Conservation (phyloP, 805 yeast species). For the Candida piceae region DNA sequence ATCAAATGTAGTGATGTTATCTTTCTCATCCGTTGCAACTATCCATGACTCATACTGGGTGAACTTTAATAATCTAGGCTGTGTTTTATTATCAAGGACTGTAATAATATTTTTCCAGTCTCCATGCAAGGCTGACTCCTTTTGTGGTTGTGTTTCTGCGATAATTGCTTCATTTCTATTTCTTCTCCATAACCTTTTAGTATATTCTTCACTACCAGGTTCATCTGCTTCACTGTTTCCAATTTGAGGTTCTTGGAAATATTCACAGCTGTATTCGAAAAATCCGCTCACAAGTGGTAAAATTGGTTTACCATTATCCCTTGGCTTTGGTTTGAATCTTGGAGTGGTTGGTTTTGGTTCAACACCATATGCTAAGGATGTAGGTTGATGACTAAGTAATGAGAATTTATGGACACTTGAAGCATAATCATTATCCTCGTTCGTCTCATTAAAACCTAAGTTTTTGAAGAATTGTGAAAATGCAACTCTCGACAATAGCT, state of each 20-base stretch:
- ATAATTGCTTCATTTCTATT: slow-evolving; percentile 84
- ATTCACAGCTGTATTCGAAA: slow-evolving; percentile 76
- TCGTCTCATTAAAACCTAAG: slow-evolving; percentile 19
- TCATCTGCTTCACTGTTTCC: slow-evolving; percentile 79
- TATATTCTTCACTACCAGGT: slow-evolving; percentile 84
- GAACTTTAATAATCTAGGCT: slow-evolving; percentile 73
- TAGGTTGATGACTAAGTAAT: slow-evolving; percentile 23
- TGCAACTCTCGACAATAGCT: slow-evolving; percentile 15
- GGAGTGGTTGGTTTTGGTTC: slow-evolving; percentile 56
- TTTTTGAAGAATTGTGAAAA: slow-evolving; percentile 18
- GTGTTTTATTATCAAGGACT: slow-evolving; percentile 65
- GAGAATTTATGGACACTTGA: slow-evolving; percentile 21
- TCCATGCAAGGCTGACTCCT: slow-evolving; percentile 74
- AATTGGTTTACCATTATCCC: slow-evolving; percentile 33
- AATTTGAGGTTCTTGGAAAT: slow-evolving; percentile 95
- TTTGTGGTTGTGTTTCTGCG: slow-evolving; percentile 85
- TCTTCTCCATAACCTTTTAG: slow-evolving; percentile 81
- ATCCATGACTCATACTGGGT: slow-evolving; percentile 87
- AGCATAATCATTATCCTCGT: slow-evolving; percentile 15
- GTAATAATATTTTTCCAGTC: slow-evolving; percentile 70
- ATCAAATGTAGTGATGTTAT: slow-evolving; percentile 80
- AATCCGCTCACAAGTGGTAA: slow-evolving; percentile 59
- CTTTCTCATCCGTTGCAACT: slow-evolving; percentile 77
- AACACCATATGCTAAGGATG: slow-evolving; percentile 31
- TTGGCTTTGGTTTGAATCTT: slow-evolving; percentile 36